phyloP scores from a whole-genome alignment of 2,329 filamentous ascomycete genomes.

The Arthrinium puccinioides region DNA sequence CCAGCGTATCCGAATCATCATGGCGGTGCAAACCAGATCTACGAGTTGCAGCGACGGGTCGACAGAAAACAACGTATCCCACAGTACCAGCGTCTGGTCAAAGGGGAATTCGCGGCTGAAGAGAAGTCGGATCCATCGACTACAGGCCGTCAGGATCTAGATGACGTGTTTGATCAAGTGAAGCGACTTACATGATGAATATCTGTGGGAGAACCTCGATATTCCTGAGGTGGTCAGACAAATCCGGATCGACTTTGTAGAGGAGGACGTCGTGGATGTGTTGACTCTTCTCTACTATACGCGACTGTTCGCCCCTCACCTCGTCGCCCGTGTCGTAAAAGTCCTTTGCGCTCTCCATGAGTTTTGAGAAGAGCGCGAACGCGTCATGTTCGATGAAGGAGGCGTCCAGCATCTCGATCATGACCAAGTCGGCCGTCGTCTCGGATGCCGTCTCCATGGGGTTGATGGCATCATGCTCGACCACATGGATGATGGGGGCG shows the following conservation, averaged over 20 bases:
- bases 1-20: slow-evolving; percentile 90
- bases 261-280: slow-evolving; percentile 81
- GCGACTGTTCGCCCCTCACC: slow-evolving; percentile 16
- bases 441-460: slow-evolving; percentile 24
- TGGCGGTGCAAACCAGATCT: slow-evolving; percentile 86
- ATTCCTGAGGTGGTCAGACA: slow-evolving; percentile 70
- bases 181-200: slow-evolving; percentile 71
- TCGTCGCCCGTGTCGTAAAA: slow-evolving; percentile 72
- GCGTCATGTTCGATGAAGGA: slow-evolving; percentile 82
- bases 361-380: slow-evolving; percentile 72
- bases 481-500: slow-evolving; percentile 78
- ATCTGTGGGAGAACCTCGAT: slow-evolving; percentile 94
- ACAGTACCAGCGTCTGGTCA: slow-evolving; percentile 72
- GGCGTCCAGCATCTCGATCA: slow-evolving; percentile 63
- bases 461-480: slow-evolving; percentile 75
- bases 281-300: slow-evolving; percentile 77
- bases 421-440: slow-evolving; percentile 37
- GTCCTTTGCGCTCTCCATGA: slow-evolving; percentile 81
- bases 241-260: slow-evolving; percentile 71
- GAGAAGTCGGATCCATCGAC: slow-evolving; percentile 86
- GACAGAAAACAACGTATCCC: slow-evolving; percentile 87
- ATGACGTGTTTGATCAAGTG: neutral
- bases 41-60: slow-evolving; percentile 74
- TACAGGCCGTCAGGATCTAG: slow-evolving; percentile 22
- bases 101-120: slow-evolving; percentile 94